These are phyloP conservation scores for Primulina tabacum DNA, from an alignment of 257 asterid species.

Conservation along the genomic window DNA sequence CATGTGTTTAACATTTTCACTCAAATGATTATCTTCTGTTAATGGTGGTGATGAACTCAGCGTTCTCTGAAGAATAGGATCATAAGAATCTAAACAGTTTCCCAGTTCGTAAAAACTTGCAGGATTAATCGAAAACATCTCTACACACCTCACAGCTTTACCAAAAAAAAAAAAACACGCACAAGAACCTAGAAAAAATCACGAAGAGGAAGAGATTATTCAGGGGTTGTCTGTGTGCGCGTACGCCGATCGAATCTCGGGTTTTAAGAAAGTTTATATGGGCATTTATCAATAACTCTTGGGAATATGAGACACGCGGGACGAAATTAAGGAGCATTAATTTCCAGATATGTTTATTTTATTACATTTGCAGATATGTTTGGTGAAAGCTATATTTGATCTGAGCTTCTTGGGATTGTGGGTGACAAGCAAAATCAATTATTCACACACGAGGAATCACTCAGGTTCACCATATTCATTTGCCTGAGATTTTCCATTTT, in stretches of 20 bases:
- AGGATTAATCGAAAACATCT: constrained; percentile 40
- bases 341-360: too few species aligned
- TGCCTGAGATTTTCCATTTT: not conserved
- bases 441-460: constrained; percentile 19
- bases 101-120: constrained; percentile 55
- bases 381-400: not conserved
- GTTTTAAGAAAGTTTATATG: not conserved
- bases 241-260: not conserved
- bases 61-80: constrained; percentile 35
- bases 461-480: not conserved
- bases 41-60: constrained; percentile 15
- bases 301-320: not conserved
- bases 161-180: constrained; percentile 12
- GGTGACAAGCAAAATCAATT: constrained; percentile 27
- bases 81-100: constrained; percentile 43
- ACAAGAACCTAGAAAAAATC: constrained; percentile 1
- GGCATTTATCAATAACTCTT: not conserved
- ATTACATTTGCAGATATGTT: too few species aligned
- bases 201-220: not conserved
- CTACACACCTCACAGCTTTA: not conserved
- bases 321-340: not conserved
- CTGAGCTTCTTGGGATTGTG: constrained; percentile 29
- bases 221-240: not conserved
- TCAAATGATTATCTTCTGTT: constrained; percentile 22
- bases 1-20: constrained; percentile 39